Evolutionary conservation across 2,329 filamentous ascomycete species (phyloP).

Genomic region (Emergomyces africanus): DNA sequence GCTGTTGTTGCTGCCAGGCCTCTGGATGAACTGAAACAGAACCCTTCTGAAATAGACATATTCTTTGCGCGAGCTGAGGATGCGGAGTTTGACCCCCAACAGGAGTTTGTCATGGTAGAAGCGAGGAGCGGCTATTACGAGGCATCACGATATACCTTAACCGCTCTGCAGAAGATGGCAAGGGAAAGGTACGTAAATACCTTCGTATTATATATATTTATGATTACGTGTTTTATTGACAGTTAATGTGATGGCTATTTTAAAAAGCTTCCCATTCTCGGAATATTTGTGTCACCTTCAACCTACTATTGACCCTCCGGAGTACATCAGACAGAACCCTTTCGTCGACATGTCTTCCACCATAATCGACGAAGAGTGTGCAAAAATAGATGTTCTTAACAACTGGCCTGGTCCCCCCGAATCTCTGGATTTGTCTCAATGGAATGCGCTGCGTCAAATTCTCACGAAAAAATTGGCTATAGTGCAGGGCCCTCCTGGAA

Average conservation of each 20-base stretch:
- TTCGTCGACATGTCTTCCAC: slow-evolving; percentile 38
- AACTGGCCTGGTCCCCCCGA: slow-evolving; percentile 38
- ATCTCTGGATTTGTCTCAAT: slow-evolving; percentile 59
- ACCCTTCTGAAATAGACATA: slow-evolving; percentile 62
- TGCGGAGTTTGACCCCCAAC: slow-evolving; percentile 53
- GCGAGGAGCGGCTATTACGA: slow-evolving; percentile 64
- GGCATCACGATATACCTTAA: slow-evolving; percentile 57
- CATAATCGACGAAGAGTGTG: slow-evolving; percentile 21
- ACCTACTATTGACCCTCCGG: slow-evolving; percentile 34
- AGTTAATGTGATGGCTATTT: not conserved
- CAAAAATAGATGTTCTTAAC: slow-evolving; percentile 42
- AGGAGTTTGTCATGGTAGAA: slow-evolving; percentile 69
- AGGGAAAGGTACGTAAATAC: slow-evolving; percentile 34
- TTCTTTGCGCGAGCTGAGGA: slow-evolving; percentile 53
- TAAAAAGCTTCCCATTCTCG: slow-evolving; percentile 31
- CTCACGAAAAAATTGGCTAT: slow-evolving; percentile 60
- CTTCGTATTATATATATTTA: not conserved
- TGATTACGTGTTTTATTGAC: not conserved
- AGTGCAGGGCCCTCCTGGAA: slow-evolving; percentile 71
- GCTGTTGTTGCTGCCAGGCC: slow-evolving; percentile 61
- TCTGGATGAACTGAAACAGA: slow-evolving; percentile 47
- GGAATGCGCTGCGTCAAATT: slow-evolving; percentile 54
- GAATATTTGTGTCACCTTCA: slow-evolving; percentile 31
- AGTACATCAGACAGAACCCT: slow-evolving; percentile 40
- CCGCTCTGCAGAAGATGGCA: slow-evolving; percentile 54